Conservation (phyloP, 2,329 filamentous ascomycete species). For the Pleurostoma richardsiae region DNA sequence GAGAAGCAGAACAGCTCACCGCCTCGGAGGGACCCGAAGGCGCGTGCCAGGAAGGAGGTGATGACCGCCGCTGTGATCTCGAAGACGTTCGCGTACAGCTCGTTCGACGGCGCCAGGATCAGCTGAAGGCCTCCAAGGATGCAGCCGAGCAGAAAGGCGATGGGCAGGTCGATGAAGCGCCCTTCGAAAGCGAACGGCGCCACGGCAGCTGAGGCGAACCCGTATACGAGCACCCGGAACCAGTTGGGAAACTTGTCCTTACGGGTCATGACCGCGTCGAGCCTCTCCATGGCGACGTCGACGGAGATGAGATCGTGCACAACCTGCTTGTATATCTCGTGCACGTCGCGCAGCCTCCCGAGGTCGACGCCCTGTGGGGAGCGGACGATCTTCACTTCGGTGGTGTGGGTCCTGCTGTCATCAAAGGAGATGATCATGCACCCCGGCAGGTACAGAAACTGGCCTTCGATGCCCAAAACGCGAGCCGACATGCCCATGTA, state of each 20-base stretch:
- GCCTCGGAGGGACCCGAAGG: slow-evolving; percentile 58
- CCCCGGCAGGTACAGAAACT: slow-evolving; percentile 84
- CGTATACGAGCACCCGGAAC: slow-evolving; percentile 63
- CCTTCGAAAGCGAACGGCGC: slow-evolving; percentile 78
- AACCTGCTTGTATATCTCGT: slow-evolving; percentile 78
- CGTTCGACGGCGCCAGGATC: slow-evolving; percentile 64
- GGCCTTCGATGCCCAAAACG: slow-evolving; percentile 83
- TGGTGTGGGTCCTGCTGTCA: slow-evolving; percentile 66
- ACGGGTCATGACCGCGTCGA: slow-evolving; percentile 49
- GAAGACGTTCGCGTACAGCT: slow-evolving; percentile 51
- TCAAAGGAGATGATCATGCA: slow-evolving; percentile 95
- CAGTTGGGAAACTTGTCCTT: slow-evolving; percentile 43
- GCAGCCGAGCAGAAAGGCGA: slow-evolving; percentile 71
- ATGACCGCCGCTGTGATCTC: slow-evolving; percentile 48
- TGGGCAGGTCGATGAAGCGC: slow-evolving; percentile 70
- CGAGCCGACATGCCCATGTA: slow-evolving; percentile 87
- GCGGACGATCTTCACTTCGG: slow-evolving; percentile 73
- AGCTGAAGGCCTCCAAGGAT: slow-evolving; percentile 72
- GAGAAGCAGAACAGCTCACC: slow-evolving; percentile 65
- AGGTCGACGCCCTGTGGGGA: slow-evolving; percentile 66
- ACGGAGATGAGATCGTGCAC: slow-evolving; percentile 71
- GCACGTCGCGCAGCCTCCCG: slow-evolving; percentile 67
- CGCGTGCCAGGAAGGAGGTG: slow-evolving; percentile 65
- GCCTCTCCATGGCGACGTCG: slow-evolving; percentile 59
- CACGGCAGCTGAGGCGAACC: slow-evolving; percentile 69